Evolutionary conservation across 2,329 filamentous ascomycete genomes (phyloP).

Genomic region (Nannizziopsis barbatae): DNA sequence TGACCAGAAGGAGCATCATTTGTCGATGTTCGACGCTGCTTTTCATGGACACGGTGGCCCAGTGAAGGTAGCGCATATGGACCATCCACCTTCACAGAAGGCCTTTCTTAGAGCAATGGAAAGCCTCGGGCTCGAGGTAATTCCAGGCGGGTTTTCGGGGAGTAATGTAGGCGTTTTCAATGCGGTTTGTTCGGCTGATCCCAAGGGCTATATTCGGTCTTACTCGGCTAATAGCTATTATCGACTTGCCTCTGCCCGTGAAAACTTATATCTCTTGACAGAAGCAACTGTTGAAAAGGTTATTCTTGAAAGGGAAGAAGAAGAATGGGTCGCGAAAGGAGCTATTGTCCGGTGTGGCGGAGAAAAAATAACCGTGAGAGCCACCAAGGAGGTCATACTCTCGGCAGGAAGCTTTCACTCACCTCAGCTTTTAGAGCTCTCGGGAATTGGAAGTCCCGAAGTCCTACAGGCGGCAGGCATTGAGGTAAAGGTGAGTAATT

Average conservation of each 20-base stretch:
- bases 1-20: conserved; percentile 21
- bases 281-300: conserved; percentile 40
- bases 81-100: conserved; percentile 23
- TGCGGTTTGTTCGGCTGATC: conserved; percentile 21
- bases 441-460: conserved; percentile 45
- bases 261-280: conserved; percentile 40
- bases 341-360: conserved; percentile 34
- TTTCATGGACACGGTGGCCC: conserved; percentile 26
- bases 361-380: conserved; percentile 26
- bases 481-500: conserved; percentile 34
- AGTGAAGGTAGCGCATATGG: conserved; percentile 23
- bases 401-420: conserved; percentile 48
- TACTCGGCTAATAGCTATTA: conserved; percentile 37
- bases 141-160: conserved; percentile 30
- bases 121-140: conserved; percentile 29
- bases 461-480: conserved; percentile 36
- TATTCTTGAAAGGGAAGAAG: conserved; percentile 27
- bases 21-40: conserved; percentile 17
- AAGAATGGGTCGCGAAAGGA: conserved; percentile 29
- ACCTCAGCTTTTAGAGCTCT: conserved; percentile 50
- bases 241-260: conserved; percentile 26
- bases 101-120: conserved; percentile 38
- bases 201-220: conserved; percentile 25
- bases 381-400: conserved; percentile 45
- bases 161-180: conserved; percentile 35